phyloP scores from a whole-genome alignment of 129 eudicot genomes.

The Flaveria linearis region DNA sequence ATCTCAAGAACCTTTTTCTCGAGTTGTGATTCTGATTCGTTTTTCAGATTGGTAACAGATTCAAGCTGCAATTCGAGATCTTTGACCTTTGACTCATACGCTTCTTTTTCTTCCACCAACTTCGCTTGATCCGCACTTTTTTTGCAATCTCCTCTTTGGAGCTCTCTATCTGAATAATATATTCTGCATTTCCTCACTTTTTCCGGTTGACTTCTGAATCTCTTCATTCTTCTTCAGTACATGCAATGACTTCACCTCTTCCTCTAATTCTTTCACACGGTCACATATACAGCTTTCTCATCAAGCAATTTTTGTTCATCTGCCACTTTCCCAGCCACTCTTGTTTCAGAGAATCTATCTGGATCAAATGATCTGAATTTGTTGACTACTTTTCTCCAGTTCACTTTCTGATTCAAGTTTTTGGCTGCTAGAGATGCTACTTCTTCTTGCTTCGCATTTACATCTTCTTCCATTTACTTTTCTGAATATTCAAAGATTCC shows the following conservation, averaged over 20 bases:
- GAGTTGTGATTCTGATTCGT: conserved; percentile 44
- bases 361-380: conserved; percentile 47
- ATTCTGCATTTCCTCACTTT: conserved; percentile 46
- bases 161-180: conserved; percentile 44
- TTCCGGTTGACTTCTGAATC: conserved; percentile 42
- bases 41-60: conserved; percentile 37
- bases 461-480: conserved; percentile 49
- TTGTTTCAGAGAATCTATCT: conserved; percentile 61
- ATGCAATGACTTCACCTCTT: no score
- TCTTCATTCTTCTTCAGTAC: conserved; percentile 38
- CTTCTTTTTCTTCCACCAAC: conserved; percentile 56
- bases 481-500: conserved; percentile 44
- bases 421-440: conserved; percentile 46
- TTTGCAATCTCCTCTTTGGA: conserved; percentile 51
- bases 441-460: conserved; percentile 55
- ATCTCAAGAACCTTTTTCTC: conserved; percentile 52
- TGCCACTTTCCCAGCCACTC: conserved; percentile 43
- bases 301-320: conserved; percentile 50
- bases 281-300: conserved; percentile 51
- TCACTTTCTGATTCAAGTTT: conserved; percentile 49
- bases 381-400: conserved; percentile 47
- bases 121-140: conserved; percentile 38
- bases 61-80: conserved; percentile 47
- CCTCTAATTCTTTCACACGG: no score
- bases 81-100: conserved; percentile 36